phyloP scores from a whole-genome alignment of 345 rosid species.

The Laguncularia racemosa region DNA sequence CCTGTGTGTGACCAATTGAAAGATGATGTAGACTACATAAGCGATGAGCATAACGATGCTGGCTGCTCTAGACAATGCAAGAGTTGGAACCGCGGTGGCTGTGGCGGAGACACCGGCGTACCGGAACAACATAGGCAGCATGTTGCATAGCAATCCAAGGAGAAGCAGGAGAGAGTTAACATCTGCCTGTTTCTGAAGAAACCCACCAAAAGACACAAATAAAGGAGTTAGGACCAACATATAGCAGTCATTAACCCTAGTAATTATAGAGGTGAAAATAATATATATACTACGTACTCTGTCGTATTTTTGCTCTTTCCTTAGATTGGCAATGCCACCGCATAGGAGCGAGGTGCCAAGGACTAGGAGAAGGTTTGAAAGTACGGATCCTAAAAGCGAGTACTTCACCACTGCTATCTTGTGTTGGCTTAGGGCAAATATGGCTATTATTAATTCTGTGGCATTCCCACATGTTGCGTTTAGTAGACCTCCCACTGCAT shows the following conservation, averaged over 20 bases:
- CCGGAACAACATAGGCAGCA: constrained; percentile 56
- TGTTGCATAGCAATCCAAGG: constrained; percentile 65
- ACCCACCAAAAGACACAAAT: neutral
- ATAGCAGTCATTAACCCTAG: neutral
- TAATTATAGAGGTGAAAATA: no score
- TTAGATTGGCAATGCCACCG: constrained; percentile 73
- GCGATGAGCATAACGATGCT: constrained; percentile 81
- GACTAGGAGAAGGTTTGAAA: constrained; percentile 87
- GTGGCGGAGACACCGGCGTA: constrained; percentile 26
- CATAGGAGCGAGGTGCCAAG: constrained; percentile 87
- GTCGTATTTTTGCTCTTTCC: constrained; percentile 67
- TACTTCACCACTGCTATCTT: constrained; percentile 77
- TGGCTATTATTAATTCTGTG: constrained; percentile 80
- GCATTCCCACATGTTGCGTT: constrained; percentile 98
- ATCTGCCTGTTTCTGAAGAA: constrained; percentile 76
- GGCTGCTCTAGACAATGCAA: constrained; percentile 65
- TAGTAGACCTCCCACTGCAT: constrained; percentile 77
- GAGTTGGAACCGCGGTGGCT: constrained; percentile 28
- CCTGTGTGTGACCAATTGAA: constrained; percentile 75
- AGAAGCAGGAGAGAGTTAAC: constrained; percentile 65
- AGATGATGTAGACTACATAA: constrained; percentile 63
- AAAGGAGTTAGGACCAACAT: neutral
- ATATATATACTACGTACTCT: constrained; percentile 30
- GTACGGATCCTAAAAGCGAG: constrained; percentile 79
- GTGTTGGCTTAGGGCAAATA: constrained; percentile 49